A percentile compares a stretch with the other conserved stretches of the same genome.
Evolutionary conservation across 495 filamentous ascomycete species (phyloP).

Genomic region (Sabuloglossum arenarium): DNA sequence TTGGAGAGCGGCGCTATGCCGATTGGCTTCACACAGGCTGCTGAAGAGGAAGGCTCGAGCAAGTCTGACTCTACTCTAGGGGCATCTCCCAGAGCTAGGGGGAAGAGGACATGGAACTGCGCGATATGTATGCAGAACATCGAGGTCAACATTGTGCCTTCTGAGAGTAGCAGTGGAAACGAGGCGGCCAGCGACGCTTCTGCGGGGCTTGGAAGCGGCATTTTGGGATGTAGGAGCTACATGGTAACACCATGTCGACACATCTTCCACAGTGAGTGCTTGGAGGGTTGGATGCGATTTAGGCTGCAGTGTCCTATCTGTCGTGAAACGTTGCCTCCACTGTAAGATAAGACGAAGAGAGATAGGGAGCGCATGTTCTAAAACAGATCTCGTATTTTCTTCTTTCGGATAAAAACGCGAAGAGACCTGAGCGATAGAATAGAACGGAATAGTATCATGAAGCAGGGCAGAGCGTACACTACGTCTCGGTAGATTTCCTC

Average conservation of each 20-base stretch:
- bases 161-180: conserved; percentile 19
- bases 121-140: conserved; percentile 86
- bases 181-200: conserved; percentile 23
- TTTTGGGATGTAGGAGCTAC: conserved; percentile 60
- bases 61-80: conserved; percentile 14
- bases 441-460: no score
- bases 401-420: no score
- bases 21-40: conserved; percentile 36
- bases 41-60: conserved; percentile 8
- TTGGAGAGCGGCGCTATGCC: conserved; percentile 53
- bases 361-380: not conserved
- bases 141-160: conserved; percentile 61
- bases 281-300: conserved; percentile 93
- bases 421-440: no score
- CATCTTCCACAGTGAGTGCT: conserved; percentile 81
- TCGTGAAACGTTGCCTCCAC: conserved; percentile 65
- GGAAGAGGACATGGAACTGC: conserved; percentile 42
- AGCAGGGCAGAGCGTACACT: no score
- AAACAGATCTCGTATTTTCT: no score
- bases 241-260: conserved; percentile 97
- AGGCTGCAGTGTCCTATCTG: conserved; percentile 90
- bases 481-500: no score
- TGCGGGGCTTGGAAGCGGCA: conserved; percentile 38
- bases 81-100: conserved; percentile 8
- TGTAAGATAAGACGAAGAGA: conserved; percentile 33